Conservation (phyloP, 176 grass and related monocot genomes). For the Otatea glauca region DNA sequence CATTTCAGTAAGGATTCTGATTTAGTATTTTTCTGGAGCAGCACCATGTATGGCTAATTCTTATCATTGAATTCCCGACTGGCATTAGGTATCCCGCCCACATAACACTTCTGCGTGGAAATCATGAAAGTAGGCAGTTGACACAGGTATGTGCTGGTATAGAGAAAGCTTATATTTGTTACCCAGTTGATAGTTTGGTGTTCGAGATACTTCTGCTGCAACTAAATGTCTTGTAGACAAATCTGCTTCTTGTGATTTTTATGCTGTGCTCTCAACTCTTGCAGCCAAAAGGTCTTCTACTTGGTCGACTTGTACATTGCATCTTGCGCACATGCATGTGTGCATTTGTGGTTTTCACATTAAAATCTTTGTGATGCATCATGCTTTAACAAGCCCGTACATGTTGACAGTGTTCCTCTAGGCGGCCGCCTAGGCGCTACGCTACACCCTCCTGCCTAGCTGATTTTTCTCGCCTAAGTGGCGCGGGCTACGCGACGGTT, state of each 20-base stretch:
- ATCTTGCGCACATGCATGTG: neutral
- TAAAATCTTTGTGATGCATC: neutral
- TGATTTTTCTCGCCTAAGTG: no score
- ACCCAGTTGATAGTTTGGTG: conserved; percentile 5
- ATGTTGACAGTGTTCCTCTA: neutral
- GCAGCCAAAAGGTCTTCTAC: neutral
- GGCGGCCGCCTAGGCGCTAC: no score
- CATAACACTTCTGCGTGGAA: conserved; percentile 97
- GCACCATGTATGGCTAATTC: conserved; percentile 23
- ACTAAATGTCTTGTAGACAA: neutral
- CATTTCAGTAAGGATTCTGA: neutral
- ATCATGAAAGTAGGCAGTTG: conserved; percentile 98
- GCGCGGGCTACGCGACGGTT: no score
- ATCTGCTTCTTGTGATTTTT: neutral
- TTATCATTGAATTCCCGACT: conserved; percentile 15
- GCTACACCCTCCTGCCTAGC: no score
- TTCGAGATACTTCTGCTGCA: conserved; percentile 3
- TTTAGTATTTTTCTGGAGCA: neutral
- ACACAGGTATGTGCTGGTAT: conserved; percentile 75
- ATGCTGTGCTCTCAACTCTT: neutral
- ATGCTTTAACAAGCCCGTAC: neutral
- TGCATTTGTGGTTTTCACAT: neutral
- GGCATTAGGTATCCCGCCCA: conserved; percentile 85
- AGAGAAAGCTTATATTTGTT: neutral
- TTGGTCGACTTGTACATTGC: neutral